Evolutionary conservation across 2,329 filamentous ascomycete species (phyloP), one percentile per base, ranked within the genome.

Genomic region (Mycosphaerella arachidis): DNA sequence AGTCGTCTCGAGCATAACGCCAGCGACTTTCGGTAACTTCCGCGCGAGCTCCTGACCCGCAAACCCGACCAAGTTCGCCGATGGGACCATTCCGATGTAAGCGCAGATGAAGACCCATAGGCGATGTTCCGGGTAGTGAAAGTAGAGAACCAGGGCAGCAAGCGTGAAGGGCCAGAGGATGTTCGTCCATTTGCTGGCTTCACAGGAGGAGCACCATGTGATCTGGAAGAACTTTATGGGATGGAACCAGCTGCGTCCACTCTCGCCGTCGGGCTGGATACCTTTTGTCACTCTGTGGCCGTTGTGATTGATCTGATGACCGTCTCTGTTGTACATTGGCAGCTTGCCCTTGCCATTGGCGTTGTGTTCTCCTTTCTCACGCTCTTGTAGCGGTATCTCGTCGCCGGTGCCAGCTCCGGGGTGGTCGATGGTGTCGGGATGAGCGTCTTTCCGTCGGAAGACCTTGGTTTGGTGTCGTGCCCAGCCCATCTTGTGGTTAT

Each of bases 11-110:
- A 76, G 67, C 45, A 90, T 72, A 1, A 90, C 81, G 30, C 86
- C 87, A 40, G 86, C 75, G 9, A 92, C 89, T 68, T 89, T 90
- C 9, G 88, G 89, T 57, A 92, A 73, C 75, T 92, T 92, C 60
- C 86, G 81, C 1, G 88, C 85, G 60, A 91, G 75, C 72, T 90
- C 86, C 67, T 88, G 84, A 12, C 88, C 87, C 10, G 87, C 86
- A 67, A 91, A 82, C 3, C 80, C 80, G 4, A 82, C 69, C 6
- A 81, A 69, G 57, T 82, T 82, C 45, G 80, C 80, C 8, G 77
- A 72, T 0, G 80, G 80, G 1, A 82, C 72, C 67, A 82, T 81
- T 61, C 79, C 79, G 55, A 83, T 75, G 61, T 82, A 82, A 6
- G 76, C 74, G 0, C 75, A 73, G 52, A 75, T 75, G 65, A 82